Percentiles rank a stretch among this genome's conserved stretches.
Conservation (phyloP, 768 basidiomycete species). For the Tulasnella sp. region DNA sequence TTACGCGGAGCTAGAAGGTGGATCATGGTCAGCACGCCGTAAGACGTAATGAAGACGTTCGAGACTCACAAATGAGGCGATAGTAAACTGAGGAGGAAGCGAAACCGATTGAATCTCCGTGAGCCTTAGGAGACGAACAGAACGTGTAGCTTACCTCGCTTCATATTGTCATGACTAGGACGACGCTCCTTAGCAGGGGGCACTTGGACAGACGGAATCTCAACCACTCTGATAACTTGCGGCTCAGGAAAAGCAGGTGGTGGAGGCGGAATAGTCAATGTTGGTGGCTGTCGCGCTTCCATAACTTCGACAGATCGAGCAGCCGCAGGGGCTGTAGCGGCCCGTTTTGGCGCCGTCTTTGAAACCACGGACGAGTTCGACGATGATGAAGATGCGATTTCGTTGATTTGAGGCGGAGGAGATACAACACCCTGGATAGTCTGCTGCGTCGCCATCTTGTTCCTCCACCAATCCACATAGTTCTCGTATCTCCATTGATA, state of each 20-base stretch:
- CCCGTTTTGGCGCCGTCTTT: constrained; percentile 1
- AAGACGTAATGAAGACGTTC: neutral
- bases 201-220: neutral
- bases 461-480: constrained; percentile 19
- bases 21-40: neutral
- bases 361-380: neutral
- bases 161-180: constrained; percentile 6
- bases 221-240: neutral
- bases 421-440: neutral
- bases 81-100: constrained; percentile 14
- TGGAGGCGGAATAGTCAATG: neutral
- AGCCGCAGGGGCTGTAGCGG: neutral
- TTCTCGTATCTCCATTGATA: constrained; percentile 20
- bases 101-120: neutral
- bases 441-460: constrained; percentile 8
- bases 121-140: neutral
- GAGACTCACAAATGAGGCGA: constrained; percentile 8
- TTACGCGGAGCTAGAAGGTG: neutral
- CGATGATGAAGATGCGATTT: neutral
- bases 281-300: neutral
- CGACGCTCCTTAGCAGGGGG: neutral
- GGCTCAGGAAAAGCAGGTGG: neutral
- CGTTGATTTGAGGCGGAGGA: constrained; percentile 7
- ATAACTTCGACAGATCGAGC: neutral
- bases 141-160: neutral